phyloP scores from a whole-genome alignment of 2,329 filamentous ascomycete species.

The Tolypocladium ophioglossoides region DNA sequence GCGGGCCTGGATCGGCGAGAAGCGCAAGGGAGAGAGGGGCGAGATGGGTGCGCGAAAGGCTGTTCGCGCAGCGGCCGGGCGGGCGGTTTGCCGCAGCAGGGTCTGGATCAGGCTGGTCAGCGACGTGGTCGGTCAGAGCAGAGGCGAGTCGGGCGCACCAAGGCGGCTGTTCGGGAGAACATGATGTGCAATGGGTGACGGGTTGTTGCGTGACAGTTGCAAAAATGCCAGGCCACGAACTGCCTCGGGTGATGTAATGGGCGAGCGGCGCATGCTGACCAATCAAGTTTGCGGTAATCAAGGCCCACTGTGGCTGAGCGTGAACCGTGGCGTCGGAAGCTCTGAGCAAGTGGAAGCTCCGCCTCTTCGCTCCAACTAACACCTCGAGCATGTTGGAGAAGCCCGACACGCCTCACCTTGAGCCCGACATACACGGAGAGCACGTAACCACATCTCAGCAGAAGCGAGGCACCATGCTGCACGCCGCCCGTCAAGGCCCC shows the following conservation, averaged over 20 bases:
- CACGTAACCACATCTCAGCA: background rate
- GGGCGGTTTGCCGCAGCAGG: conserved; percentile 25
- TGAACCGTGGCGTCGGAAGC: background rate
- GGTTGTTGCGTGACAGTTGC: background rate
- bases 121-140: background rate
- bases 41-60: conserved; percentile 8
- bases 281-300: conserved; percentile 1
- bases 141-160: conserved; percentile 6
- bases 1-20: conserved; percentile 39
- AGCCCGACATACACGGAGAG: background rate
- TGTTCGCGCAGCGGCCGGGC: conserved; percentile 18
- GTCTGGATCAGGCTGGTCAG: conserved; percentile 12
- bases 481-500: background rate
- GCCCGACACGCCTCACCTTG: background rate
- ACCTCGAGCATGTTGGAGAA: background rate
- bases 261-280: background rate
- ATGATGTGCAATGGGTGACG: conserved; percentile 5
- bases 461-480: background rate
- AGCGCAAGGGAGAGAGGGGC: conserved; percentile 6
- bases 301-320: background rate
- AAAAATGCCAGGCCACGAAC: background rate
- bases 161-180: conserved; percentile 13
- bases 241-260: background rate
- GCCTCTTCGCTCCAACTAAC: background rate
- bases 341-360: background rate